Percentiles rank a stretch among this genome's conserved stretches.
These are phyloP conservation scores for Friedmanniomyces simplex DNA, from an alignment of 495 filamentous ascomycete genomes.

Conservation along the genomic window DNA sequence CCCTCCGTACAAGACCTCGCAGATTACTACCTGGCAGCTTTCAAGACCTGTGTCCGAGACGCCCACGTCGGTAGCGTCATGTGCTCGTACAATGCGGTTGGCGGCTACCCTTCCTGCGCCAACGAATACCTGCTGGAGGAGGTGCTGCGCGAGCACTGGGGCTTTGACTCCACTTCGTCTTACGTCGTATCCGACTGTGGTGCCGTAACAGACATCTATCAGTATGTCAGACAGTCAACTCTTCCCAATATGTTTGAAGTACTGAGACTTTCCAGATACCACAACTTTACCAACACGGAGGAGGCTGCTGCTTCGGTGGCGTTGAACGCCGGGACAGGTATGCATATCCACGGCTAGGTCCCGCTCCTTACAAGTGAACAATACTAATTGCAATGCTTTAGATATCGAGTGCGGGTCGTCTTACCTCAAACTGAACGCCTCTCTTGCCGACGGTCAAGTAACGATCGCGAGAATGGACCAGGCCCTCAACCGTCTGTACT, in stretches of 20 bases:
- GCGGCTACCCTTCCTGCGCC: slow-evolving; percentile 15
- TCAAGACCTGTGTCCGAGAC: slow-evolving; percentile 11
- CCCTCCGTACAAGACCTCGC: slow-evolving; percentile 13
- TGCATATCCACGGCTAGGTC: too few relatives aligned
- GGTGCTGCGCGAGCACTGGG: slow-evolving; percentile 13
- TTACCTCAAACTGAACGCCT: slow-evolving; percentile 42
- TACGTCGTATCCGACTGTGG: slow-evolving; percentile 12
- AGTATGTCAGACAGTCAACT: too few relatives aligned
- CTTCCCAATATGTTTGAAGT: too few relatives aligned
- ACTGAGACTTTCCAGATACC: background rate
- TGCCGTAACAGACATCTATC: slow-evolving; percentile 9
- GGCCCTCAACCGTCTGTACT: slow-evolving; percentile 45
- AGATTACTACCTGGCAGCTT: slow-evolving; percentile 18
- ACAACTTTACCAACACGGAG: slow-evolving; percentile 9
- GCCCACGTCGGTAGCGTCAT: slow-evolving; percentile 12
- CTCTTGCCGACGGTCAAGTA: slow-evolving; percentile 27
- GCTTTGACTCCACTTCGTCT: slow-evolving; percentile 18
- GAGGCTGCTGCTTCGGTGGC: slow-evolving; percentile 8
- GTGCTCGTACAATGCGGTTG: slow-evolving; percentile 21
- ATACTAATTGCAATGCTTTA: too few relatives aligned
- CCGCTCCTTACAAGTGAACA: slow-evolving; percentile 26
- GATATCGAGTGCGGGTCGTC: slow-evolving; percentile 52
- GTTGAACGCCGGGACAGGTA: slow-evolving; percentile 36
- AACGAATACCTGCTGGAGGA: slow-evolving; percentile 13
- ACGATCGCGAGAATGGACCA: slow-evolving; percentile 1